Conservation (phyloP, 495 filamentous ascomycete species). For the Xylaria intraflava region DNA sequence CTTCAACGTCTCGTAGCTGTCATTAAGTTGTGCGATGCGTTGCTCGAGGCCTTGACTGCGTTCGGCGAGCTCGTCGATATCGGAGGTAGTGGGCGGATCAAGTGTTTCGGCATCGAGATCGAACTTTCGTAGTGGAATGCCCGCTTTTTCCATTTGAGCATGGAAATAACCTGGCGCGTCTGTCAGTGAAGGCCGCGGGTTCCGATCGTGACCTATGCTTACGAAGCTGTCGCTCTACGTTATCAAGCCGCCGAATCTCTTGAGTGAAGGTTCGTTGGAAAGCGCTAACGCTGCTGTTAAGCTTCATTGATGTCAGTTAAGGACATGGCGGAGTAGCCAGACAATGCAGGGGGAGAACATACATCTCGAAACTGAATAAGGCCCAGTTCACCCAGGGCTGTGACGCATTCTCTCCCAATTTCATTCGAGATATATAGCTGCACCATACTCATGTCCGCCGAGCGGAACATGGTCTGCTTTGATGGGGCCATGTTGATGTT, state of each 20-base stretch:
- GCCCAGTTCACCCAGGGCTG: constrained; percentile 90
- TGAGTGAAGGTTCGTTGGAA: constrained; percentile 97
- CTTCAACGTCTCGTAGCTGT: constrained; percentile 97
- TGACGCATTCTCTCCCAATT: constrained; percentile 95
- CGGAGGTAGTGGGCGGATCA: constrained; percentile 77
- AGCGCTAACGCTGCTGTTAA: constrained; percentile 85
- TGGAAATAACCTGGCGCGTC: constrained; percentile 70
- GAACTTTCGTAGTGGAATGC: constrained; percentile 73
- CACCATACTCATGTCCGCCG: constrained; percentile 99
- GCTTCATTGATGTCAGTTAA: constrained; percentile 45
- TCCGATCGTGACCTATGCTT: constrained; percentile 31
- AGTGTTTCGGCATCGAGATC: constrained; percentile 80
- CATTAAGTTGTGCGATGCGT: constrained; percentile 82
- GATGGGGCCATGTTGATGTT: constrained; percentile 45
- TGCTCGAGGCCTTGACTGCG: constrained; percentile 88
- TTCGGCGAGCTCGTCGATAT: constrained; percentile 93
- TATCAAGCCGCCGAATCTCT: constrained; percentile 93
- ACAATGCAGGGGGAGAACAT: constrained; percentile 28
- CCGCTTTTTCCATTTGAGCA: constrained; percentile 86
- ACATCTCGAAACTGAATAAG: constrained; percentile 97
- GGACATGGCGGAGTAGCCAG: not conserved
- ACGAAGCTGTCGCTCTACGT: constrained; percentile 96
- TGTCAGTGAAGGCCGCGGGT: constrained; percentile 7
- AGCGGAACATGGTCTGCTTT: constrained; percentile 96
- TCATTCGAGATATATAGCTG: constrained; percentile 99